Evolutionary conservation across 1,284 basidiomycete genomes (phyloP).

Genomic region (Apiotrichum mycotoxinovorans): DNA sequence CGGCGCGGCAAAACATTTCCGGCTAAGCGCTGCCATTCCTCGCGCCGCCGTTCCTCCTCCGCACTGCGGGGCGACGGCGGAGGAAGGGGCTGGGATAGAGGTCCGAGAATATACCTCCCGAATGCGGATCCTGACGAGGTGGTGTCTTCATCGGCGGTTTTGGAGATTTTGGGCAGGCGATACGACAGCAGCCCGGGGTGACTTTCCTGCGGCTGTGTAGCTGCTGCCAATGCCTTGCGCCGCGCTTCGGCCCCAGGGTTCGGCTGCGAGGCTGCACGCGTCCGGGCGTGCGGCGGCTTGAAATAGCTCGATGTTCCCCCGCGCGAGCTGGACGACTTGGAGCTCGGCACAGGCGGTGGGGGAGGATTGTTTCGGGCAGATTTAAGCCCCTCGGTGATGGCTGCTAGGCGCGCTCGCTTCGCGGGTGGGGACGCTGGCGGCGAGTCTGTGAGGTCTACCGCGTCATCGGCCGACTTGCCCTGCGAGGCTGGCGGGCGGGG

Average conservation of each 20-base stretch:
- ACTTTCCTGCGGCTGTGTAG: too few relatives aligned
- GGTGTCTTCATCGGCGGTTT: neutral
- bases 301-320: neutral
- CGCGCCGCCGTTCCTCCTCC: slow-evolving; percentile 34
- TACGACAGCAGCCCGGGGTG: slow-evolving; percentile 18
- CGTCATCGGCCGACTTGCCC: slow-evolving; percentile 12
- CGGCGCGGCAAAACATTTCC: slow-evolving; percentile 37
- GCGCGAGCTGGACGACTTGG: neutral
- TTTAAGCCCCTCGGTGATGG: neutral
- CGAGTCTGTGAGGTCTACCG: slow-evolving; percentile 34
- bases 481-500: slow-evolving; percentile 19
- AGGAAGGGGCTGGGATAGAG: neutral
- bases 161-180: slow-evolving; percentile 15
- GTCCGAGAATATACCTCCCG: slow-evolving; percentile 16
- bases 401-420: slow-evolving; percentile 23
- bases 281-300: slow-evolving; percentile 1
- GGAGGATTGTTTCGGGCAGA: neutral
- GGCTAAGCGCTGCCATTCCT: slow-evolving; percentile 34
- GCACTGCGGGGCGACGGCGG: slow-evolving; percentile 17
- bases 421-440: slow-evolving; percentile 26
- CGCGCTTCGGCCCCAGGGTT: neutral
- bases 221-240: neutral
- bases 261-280: slow-evolving; percentile 3
- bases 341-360: slow-evolving; percentile 28
- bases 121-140: slow-evolving; percentile 30